A percentile compares a stretch with the other conserved stretches of the same genome.
Evolutionary conservation across 805 yeast species (phyloP).

Genomic region (Ogataea saltuana): DNA sequence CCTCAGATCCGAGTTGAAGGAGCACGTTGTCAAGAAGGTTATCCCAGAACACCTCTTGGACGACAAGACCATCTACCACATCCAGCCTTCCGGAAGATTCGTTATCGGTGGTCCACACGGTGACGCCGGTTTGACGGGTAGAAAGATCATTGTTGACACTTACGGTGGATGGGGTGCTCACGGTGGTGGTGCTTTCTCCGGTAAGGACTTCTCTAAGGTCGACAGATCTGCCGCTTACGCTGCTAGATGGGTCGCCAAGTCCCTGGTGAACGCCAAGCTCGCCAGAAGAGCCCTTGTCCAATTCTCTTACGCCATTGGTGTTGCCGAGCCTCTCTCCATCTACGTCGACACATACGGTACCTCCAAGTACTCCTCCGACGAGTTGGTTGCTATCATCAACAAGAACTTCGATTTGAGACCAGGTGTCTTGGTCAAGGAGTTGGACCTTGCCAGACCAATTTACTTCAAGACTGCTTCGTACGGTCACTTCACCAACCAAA

Average conservation of each 20-base stretch:
- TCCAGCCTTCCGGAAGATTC: slow-evolving; percentile 99
- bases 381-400: slow-evolving; percentile 87
- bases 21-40: slow-evolving; percentile 87
- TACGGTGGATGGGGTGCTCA: slow-evolving; percentile 99
- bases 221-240: slow-evolving; percentile 99
- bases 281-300: slow-evolving; percentile 98
- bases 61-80: slow-evolving; percentile 94
- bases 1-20: slow-evolving; percentile 72
- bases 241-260: slow-evolving; percentile 99
- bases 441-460: slow-evolving; percentile 98
- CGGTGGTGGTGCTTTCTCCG: slow-evolving; percentile 99
- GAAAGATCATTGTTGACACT: slow-evolving; percentile 99
- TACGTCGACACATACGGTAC: slow-evolving; percentile 99
- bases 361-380: slow-evolving; percentile 82
- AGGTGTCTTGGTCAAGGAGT: slow-evolving; percentile 95
- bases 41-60: slow-evolving; percentile 89
- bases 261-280: slow-evolving; percentile 90
- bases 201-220: slow-evolving; percentile 99
- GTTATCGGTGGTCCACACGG: slow-evolving; percentile 99
- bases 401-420: slow-evolving; percentile 99
- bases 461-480: slow-evolving; percentile 98
- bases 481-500: slow-evolving; percentile 99
- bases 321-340: slow-evolving; percentile 98
- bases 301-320: slow-evolving; percentile 99
- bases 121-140: slow-evolving; percentile 99